These are phyloP conservation scores for Sclerotinia nivalis DNA, from an alignment of 2,329 filamentous ascomycete genomes.

Conservation along the genomic window DNA sequence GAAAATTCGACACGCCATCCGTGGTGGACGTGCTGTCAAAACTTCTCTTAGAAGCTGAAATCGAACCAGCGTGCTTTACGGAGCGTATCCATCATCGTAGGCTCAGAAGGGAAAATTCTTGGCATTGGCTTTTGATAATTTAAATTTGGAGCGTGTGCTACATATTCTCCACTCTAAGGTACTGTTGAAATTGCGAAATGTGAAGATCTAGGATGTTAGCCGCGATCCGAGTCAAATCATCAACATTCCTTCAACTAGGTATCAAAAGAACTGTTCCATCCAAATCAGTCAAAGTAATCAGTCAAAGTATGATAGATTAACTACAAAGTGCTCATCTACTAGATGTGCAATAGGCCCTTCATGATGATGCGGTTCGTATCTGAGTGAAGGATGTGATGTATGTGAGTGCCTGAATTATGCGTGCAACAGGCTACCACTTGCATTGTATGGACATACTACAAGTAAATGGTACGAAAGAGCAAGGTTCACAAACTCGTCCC, in stretches of 20 bases:
- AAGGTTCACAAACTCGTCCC: not conserved
- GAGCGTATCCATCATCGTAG: not conserved
- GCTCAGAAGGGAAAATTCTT: not conserved
- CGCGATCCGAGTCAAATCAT: not conserved
- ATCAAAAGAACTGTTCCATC: not conserved
- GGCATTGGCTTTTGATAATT: not conserved
- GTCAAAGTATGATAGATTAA: not conserved
- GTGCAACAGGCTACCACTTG: not conserved
- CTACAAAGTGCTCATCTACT: not conserved
- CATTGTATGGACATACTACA: not conserved
- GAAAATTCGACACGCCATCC: not conserved
- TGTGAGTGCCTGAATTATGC: not conserved
- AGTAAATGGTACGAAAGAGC: not conserved
- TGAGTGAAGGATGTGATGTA: not conserved
- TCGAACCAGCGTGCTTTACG: not conserved
- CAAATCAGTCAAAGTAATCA: too few species aligned
- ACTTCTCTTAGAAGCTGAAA: not conserved
- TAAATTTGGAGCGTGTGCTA: not conserved
- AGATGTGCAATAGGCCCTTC: not conserved
- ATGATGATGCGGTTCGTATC: not conserved
- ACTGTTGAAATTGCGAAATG: not conserved
- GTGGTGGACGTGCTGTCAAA: not conserved
- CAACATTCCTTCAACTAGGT: not conserved
- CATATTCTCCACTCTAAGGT: not conserved
- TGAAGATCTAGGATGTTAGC: not conserved